Evolutionary conservation across 768 basidiomycete genomes (phyloP), one percentile per base, ranked within the genome.

Genomic region (Brasilioporus rufonigricans): DNA sequence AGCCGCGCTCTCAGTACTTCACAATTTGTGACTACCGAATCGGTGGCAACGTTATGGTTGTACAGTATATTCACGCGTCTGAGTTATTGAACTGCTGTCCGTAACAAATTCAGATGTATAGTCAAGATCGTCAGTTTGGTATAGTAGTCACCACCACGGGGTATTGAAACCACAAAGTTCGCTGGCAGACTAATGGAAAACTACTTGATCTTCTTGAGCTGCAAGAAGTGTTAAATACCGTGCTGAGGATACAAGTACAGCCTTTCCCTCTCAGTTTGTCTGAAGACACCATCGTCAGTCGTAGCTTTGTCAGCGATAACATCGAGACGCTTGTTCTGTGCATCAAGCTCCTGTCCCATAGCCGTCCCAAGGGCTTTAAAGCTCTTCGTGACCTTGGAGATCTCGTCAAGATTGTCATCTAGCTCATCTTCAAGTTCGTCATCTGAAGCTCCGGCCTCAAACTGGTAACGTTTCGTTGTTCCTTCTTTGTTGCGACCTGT

Each of bases 341-440:
- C 77, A 61, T 93, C 87, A 52, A 98, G 83, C 68, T 98, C 95
- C 56, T 90, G 81, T 41, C 90, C 88, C 87, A 92, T 93, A 5
- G 89, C 85, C 57, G 78, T 78, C 7, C 89, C 91, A 21, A 95
- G 74, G 3, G 85, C 83, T 72, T 89, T 91, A 56, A 97, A 77
- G 44, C 84, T 77, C 73, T 86, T 89, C 2, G 90, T 83, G 48
- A 87, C 82, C 48, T 85, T 85, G 35, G 82, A 75, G 55, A 96
- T 89, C 71, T 96, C 93, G 67, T 91, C 85, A 24, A 99, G 74
- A 69, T 98, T 98, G 59, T 81, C 84, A 64, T 98, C 96, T 35
- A 99, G 65, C 72, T 98, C 94, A 62, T 98, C 89, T 74, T 99
- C 96, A 1, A 96, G 61, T 72, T 95, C 93, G 62, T 98, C 94